phyloP scores from a whole-genome alignment of 306 rosid genomes.

The Trifolium subterraneum region DNA sequence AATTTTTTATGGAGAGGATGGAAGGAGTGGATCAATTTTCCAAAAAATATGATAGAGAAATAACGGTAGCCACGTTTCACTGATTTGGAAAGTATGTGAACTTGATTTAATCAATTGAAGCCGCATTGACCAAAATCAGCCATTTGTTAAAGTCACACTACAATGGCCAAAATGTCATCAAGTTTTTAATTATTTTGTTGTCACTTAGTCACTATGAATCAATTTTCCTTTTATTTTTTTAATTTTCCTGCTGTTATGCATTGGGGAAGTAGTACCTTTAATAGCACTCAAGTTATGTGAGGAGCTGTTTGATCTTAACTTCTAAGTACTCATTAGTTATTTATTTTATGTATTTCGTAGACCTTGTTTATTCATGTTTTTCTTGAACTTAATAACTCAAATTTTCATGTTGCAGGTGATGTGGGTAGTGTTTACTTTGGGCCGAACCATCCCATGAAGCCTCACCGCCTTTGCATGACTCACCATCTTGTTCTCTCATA shows the following conservation, averaged over 20 bases:
- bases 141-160: conserved; percentile 7
- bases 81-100: neutral
- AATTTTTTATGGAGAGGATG: neutral
- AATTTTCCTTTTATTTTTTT: conserved; percentile 1
- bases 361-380: conserved; percentile 23
- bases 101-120: neutral
- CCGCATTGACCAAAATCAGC: neutral
- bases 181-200: neutral
- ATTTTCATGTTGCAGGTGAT: conserved; percentile 75
- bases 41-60: neutral
- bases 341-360: neutral
- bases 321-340: conserved; percentile 1
- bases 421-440: conserved; percentile 98
- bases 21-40: neutral
- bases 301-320: conserved; percentile 29
- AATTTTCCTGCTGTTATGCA: neutral
- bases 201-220: neutral
- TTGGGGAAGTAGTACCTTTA: neutral
- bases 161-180: neutral
- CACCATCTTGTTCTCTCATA: conserved; percentile 98
- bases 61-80: neutral
- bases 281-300: conserved; percentile 1
- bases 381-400: conserved; percentile 7
- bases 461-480: conserved; percentile 97
- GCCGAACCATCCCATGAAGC: conserved; percentile 99